A percentile compares a stretch with the other conserved stretches of the same genome.
These are phyloP conservation scores for Krasilnikovozyma curviuscula DNA, from an alignment of 768 basidiomycete species.

Conservation along the genomic window DNA sequence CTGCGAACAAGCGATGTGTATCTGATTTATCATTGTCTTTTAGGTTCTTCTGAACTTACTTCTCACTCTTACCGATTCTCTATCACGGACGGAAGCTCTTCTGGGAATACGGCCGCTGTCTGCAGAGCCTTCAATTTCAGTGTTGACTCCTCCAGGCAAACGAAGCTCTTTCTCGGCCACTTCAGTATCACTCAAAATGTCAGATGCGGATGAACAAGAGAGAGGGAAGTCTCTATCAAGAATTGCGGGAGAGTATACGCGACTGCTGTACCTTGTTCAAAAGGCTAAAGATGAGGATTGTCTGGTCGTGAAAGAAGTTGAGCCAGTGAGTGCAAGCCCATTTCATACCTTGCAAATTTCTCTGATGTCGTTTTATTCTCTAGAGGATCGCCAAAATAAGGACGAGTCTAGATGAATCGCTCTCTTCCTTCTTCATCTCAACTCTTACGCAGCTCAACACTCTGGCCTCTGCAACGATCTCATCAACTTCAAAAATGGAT, in stretches of 20 bases:
- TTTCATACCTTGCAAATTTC: constrained; percentile 21
- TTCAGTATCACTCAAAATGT: no score
- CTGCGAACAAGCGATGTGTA: no score
- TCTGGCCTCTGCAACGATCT: constrained; percentile 51
- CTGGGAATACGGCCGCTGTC: constrained; percentile 45
- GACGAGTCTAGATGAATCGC: background rate
- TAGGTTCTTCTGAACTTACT: constrained; percentile 70
- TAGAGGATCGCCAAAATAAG: constrained; percentile 1
- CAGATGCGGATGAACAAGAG: background rate
- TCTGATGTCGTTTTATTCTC: background rate
- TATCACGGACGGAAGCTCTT: constrained; percentile 69
- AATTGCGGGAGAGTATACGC: constrained; percentile 77
- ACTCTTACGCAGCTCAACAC: constrained; percentile 76
- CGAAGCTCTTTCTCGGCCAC: no score
- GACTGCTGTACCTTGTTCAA: constrained; percentile 68
- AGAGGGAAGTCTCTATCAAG: constrained; percentile 26
- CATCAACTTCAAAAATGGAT: background rate
- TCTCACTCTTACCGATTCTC: constrained; percentile 78
- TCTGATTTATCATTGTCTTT: background rate
- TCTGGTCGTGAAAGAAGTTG: constrained; percentile 58
- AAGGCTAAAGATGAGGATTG: constrained; percentile 65
- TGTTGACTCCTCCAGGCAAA: constrained; percentile 29
- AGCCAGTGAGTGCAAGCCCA: constrained; percentile 44
- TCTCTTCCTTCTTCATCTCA: no score
- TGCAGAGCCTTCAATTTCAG: constrained; percentile 28